Percentiles rank a stretch among this genome's conserved stretches.
phyloP scores from a whole-genome alignment of 2,329 filamentous ascomycete species.

The Bipolaris oryzae region DNA sequence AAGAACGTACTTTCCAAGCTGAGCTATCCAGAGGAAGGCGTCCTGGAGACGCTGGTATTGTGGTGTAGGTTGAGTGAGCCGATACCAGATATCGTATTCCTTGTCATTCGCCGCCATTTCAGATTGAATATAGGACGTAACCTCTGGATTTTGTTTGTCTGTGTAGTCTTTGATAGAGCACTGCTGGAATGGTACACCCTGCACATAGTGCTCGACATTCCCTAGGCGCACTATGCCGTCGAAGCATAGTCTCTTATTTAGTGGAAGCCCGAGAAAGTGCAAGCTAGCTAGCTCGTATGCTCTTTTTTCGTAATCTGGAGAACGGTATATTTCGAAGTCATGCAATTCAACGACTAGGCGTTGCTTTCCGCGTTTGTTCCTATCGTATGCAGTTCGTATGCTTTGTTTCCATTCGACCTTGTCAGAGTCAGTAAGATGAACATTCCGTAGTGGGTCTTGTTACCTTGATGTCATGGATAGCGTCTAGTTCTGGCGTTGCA shows the following conservation, averaged over 20 bases:
- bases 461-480: slow-evolving; percentile 17
- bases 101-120: slow-evolving; percentile 28
- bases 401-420: slow-evolving; percentile 15
- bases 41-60: slow-evolving; percentile 68
- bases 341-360: slow-evolving; percentile 24
- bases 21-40: slow-evolving; percentile 72
- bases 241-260: slow-evolving; percentile 25
- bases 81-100: slow-evolving; percentile 65
- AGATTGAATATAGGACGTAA: slow-evolving; percentile 71
- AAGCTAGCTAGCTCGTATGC: slow-evolving; percentile 18
- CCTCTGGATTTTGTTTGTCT: slow-evolving; percentile 51
- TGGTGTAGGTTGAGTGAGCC: slow-evolving; percentile 59
- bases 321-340: slow-evolving; percentile 36
- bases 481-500: slow-evolving; percentile 13
- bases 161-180: slow-evolving; percentile 73
- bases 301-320: background rate
- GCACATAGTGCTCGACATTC: slow-evolving; percentile 56
- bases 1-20: slow-evolving; percentile 73
- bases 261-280: slow-evolving; percentile 21
- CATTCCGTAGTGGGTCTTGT: background rate
- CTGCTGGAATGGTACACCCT: slow-evolving; percentile 61
- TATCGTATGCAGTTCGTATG: slow-evolving; percentile 1
- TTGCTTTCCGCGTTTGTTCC: background rate
- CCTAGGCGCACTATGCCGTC: slow-evolving; percentile 55
- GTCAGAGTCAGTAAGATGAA: background rate